phyloP scores from a whole-genome alignment of 139 green algal genomes.

The Pseudopediastrum boryanum region DNA sequence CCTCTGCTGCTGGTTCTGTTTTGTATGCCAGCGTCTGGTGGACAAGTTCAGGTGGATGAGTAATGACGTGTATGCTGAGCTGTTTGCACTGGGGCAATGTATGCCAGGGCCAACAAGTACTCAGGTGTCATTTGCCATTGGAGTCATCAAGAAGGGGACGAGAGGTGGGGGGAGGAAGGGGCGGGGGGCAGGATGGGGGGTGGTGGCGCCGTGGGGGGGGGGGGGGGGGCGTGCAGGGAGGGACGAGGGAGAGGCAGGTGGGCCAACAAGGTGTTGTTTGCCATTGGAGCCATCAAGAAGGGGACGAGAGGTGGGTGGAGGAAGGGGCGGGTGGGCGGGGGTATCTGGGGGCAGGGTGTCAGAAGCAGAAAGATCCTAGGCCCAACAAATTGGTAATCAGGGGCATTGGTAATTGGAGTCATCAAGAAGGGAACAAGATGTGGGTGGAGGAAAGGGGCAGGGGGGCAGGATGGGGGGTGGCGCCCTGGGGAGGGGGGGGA shows the following conservation, averaged over 20 bases:
- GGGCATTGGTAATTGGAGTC: conserved; percentile 81
- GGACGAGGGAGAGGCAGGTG: too few species aligned
- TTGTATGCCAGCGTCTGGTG: conserved; percentile 68
- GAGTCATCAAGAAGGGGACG: conserved; percentile 83
- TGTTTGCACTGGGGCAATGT: conserved; percentile 89
- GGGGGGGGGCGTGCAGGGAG: too few species aligned
- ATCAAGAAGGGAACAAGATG: conserved; percentile 80
- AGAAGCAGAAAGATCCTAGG: too few species aligned
- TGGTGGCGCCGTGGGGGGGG: too few species aligned
- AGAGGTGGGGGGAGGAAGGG: too few species aligned
- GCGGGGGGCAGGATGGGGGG: too few species aligned
- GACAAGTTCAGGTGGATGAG: conserved; percentile 82
- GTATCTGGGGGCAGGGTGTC: too few species aligned
- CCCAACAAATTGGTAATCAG: conserved; percentile 89
- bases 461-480: too few species aligned
- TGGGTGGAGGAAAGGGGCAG: too few species aligned
- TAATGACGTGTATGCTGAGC: conserved; percentile 81
- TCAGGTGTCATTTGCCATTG: conserved; percentile 84
- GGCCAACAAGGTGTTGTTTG: conserved; percentile 86
- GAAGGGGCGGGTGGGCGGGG: too few species aligned
- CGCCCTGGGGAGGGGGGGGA: too few species aligned
- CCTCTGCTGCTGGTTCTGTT: background rate
- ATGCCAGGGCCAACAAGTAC: conserved; percentile 91
- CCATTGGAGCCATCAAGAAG: conserved; percentile 82
- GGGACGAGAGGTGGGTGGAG: conserved; percentile 73